Evolutionary conservation across 768 basidiomycete species (phyloP).

Genomic region (Kwoniella sp.): DNA sequence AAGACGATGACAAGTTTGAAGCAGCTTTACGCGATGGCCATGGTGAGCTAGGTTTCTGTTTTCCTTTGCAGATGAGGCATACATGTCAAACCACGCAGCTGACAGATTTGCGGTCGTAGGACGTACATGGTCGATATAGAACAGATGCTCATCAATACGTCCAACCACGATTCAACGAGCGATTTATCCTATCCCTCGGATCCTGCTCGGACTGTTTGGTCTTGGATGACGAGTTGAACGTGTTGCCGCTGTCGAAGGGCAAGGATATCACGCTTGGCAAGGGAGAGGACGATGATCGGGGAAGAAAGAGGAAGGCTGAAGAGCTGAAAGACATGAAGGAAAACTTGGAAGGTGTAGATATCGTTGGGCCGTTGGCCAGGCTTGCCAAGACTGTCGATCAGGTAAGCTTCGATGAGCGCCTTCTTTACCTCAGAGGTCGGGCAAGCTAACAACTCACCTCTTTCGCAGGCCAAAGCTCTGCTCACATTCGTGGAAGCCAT

Average conservation of each 20-base stretch:
- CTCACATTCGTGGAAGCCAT: constrained; percentile 92
- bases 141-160: constrained; percentile 78
- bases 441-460: background rate
- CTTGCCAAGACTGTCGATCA: constrained; percentile 92
- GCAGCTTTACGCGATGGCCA: constrained; percentile 90
- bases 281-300: constrained; percentile 58
- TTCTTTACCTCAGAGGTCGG: too few species aligned
- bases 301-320: constrained; percentile 65
- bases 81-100: background rate
- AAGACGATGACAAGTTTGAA: constrained; percentile 93
- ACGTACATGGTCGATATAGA: constrained; percentile 91
- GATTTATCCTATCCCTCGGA: constrained; percentile 95
- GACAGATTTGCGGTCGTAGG: constrained; percentile 60
- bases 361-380: constrained; percentile 83
- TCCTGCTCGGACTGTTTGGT: constrained; percentile 90
- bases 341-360: constrained; percentile 76
- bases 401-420: constrained; percentile 55
- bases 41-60: constrained; percentile 58
- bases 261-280: constrained; percentile 81
- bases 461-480: constrained; percentile 69
- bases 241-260: constrained; percentile 89
- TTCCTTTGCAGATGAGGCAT: background rate
- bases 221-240: constrained; percentile 96
- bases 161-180: constrained; percentile 90
- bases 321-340: constrained; percentile 75